Evolutionary conservation across 257 asterid genomes (phyloP).

Genomic region (Ilex asprella): DNA sequence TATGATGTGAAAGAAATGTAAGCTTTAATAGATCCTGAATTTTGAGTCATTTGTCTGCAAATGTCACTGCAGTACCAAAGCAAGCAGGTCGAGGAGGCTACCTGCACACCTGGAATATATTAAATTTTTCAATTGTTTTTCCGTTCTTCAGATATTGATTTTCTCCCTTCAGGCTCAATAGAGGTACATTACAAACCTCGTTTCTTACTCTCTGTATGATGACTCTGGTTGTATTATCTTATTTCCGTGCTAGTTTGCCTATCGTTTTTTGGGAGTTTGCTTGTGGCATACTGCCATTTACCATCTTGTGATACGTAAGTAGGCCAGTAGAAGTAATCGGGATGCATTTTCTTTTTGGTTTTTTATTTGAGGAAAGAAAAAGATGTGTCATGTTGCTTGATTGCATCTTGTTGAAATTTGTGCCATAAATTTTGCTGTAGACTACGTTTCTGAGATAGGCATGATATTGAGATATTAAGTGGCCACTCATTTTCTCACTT

Average conservation of each 20-base stretch:
- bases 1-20: not conserved
- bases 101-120: constrained; percentile 30
- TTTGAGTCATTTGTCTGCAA: constrained; percentile 31
- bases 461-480: too few relatives aligned
- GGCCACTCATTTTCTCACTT: too few relatives aligned
- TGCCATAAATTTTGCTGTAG: too few relatives aligned
- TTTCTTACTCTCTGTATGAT: not conserved
- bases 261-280: not conserved
- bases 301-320: not conserved
- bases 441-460: too few relatives aligned
- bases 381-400: not conserved
- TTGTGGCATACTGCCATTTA: not conserved
- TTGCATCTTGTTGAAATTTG: not conserved
- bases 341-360: not conserved
- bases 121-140: constrained; percentile 29
- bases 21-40: constrained; percentile 6
- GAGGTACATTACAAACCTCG: constrained; percentile 38
- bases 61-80: constrained; percentile 54
- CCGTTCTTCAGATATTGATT: constrained; percentile 28
- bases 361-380: not conserved
- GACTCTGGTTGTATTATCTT: not conserved
- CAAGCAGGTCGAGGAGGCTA: constrained; percentile 55
- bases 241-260: not conserved
- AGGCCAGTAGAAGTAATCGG: not conserved
- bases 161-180: constrained; percentile 28